These are phyloP conservation scores for Setomelanomma holmii DNA, from an alignment of 2,329 filamentous ascomycete genomes.

Conservation along the genomic window DNA sequence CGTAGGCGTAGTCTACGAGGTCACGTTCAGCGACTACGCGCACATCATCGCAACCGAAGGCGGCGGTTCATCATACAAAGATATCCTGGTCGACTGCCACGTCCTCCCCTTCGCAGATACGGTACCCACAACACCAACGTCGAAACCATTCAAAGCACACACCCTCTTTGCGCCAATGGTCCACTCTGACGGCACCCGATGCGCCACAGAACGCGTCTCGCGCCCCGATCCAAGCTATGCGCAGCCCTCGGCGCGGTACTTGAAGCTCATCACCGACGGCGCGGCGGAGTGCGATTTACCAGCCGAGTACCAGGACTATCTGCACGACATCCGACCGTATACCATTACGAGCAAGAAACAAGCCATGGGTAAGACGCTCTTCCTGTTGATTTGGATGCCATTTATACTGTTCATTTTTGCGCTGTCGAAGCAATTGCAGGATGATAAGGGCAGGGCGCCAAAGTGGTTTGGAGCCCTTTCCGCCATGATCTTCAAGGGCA, in stretches of 20 bases:
- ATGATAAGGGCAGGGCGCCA: slow-evolving; percentile 72
- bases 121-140: slow-evolving; percentile 69
- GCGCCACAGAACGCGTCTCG: slow-evolving; percentile 52
- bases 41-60: slow-evolving; percentile 92
- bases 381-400: slow-evolving; percentile 67
- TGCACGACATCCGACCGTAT: slow-evolving; percentile 74
- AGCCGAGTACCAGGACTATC: slow-evolving; percentile 75
- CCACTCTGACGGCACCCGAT: slow-evolving; percentile 21
- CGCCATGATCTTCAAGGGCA: slow-evolving; percentile 60
- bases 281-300: slow-evolving; percentile 83
- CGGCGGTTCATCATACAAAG: slow-evolving; percentile 82
- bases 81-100: slow-evolving; percentile 81
- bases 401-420: slow-evolving; percentile 62
- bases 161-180: slow-evolving; percentile 75
- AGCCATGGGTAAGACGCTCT: slow-evolving; percentile 67
- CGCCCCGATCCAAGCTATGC: slow-evolving; percentile 75
- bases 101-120: slow-evolving; percentile 65
- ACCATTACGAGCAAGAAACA: slow-evolving; percentile 72
- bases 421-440: slow-evolving; percentile 60
- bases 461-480: slow-evolving; percentile 67
- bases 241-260: slow-evolving; percentile 83
- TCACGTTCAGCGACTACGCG: slow-evolving; percentile 80
- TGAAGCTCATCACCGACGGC: slow-evolving; percentile 79
- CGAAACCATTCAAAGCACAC: slow-evolving; percentile 77
- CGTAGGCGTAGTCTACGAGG: slow-evolving; percentile 94